Evolutionary conservation across 768 basidiomycete genomes (phyloP), one percentile per base, ranked within the genome.

Genomic region (Cyclocybe cylindracea): DNA sequence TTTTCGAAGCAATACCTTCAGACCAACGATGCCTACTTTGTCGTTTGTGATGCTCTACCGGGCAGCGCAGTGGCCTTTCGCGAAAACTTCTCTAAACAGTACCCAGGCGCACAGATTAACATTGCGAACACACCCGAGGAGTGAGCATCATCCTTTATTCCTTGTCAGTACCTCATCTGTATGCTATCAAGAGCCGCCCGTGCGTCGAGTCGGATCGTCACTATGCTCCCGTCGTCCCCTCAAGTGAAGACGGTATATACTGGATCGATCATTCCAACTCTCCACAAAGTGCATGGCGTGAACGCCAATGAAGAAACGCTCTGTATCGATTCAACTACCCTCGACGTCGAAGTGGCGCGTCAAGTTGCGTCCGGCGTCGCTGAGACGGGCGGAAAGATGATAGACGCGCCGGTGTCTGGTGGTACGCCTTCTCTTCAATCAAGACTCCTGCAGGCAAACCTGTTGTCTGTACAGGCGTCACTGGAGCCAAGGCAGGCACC

Each of bases 381-480:
- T 8, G 51, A 61, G 10, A 70, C 76, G 24, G 86, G 88, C 19
- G 91, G 86, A 6, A 70, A 70, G 37, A 93, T 97, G 84, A 78
- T 97, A 16, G 95, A 98, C 65, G 94, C 95, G 5, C 95, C 95
- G 2, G 94, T 98, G 1, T 94, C 92, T 43, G 95, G 95, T 50
- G 94, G 92, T 89, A 64, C 48, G 83, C 68, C 37, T 33, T 48
- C 13, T 18, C n/a, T 50, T 51, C 7, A 4, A 29, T 16, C 29
- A 44, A 33, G 35, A 39, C 47, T 24, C 18, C 45, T 49, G 19
- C 14, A 45, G 46, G 44, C 24, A 35, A 35, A 29, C 50, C 48
- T 36, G 29, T 24, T 41, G 39, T 14, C 10, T 19, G 29, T 56
- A 6, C 55, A 91, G 89, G 93, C 33, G 91, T 93, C 8, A 75